Conservation (phyloP, 805 yeast species). For the Teunomyces kruisii region DNA sequence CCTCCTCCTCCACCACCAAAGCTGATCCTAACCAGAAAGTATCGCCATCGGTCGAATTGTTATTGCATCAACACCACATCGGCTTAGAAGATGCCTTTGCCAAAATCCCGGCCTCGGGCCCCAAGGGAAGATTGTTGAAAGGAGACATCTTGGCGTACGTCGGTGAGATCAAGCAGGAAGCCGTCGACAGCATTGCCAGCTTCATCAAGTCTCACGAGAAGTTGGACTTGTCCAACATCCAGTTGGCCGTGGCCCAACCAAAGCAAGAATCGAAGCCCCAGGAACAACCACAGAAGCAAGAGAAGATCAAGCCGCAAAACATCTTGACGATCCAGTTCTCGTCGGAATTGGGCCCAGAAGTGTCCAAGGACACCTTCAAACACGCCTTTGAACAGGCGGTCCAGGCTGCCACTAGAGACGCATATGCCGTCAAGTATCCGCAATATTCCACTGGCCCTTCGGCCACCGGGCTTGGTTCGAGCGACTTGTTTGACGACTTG, state of each 20-base stretch:
- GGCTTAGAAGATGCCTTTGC: slow-evolving; percentile 67
- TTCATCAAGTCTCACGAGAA: slow-evolving; percentile 57
- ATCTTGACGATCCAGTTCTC: slow-evolving; percentile 24
- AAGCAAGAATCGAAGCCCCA: slow-evolving; percentile 21
- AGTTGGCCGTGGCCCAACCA: slow-evolving; percentile 29
- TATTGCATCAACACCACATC: slow-evolving; percentile 62
- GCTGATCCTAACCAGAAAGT: slow-evolving; percentile 71
- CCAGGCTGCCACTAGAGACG: slow-evolving; percentile 24
- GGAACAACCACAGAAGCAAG: slow-evolving; percentile 9
- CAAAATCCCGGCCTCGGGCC: slow-evolving; percentile 83
- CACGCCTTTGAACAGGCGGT: slow-evolving; percentile 31
- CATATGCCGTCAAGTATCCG: slow-evolving; percentile 37
- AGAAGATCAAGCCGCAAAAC: slow-evolving; percentile 17
- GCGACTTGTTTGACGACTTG: slow-evolving; percentile 40
- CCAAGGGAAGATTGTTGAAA: slow-evolving; percentile 80
- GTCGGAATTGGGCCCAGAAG: slow-evolving; percentile 25
- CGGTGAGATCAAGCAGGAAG: slow-evolving; percentile 64
- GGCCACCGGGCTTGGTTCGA: slow-evolving; percentile 12
- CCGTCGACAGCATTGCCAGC: slow-evolving; percentile 53
- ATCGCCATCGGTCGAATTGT: slow-evolving; percentile 74
- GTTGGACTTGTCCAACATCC: slow-evolving; percentile 72
- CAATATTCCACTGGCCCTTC: slow-evolving; percentile 34
- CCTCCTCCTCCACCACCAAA: slow-evolving; percentile 17
- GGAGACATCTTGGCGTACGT: slow-evolving; percentile 88
- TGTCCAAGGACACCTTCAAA: slow-evolving; percentile 26